Evolutionary conservation across 225 moss, liverwort and hornwort species (phyloP).

Genomic region (Pseudisothecium myosuroides): DNA sequence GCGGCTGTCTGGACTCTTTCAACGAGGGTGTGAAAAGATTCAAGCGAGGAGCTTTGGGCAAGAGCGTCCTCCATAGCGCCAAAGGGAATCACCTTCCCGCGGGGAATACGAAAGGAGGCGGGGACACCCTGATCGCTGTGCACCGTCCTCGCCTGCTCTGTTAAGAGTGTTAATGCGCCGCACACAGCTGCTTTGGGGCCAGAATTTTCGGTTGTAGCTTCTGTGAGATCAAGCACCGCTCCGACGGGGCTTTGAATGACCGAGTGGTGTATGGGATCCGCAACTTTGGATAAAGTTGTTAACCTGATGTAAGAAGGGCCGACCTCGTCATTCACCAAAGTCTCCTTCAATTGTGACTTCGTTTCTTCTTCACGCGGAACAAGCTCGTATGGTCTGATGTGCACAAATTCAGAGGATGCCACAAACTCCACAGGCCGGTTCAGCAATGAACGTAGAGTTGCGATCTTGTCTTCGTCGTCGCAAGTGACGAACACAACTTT

Average conservation of each 20-base stretch:
- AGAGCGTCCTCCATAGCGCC: slow-evolving; percentile 47
- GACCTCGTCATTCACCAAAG: slow-evolving; percentile 16
- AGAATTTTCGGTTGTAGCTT: slow-evolving; percentile 41
- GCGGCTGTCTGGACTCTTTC: slow-evolving; percentile 7
- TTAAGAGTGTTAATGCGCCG: slow-evolving; percentile 32
- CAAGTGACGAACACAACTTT: slow-evolving; percentile 71
- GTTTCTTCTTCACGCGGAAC: neutral
- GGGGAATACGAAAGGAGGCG: slow-evolving; percentile 21
- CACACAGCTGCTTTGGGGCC: slow-evolving; percentile 76
- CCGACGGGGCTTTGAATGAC: slow-evolving; percentile 30
- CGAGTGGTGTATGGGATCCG: slow-evolving; percentile 3
- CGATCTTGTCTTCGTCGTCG: slow-evolving; percentile 66
- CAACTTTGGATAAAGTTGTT: slow-evolving; percentile 3
- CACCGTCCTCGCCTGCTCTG: slow-evolving; percentile 3
- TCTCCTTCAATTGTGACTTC: slow-evolving; percentile 12
- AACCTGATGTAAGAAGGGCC: slow-evolving; percentile 12
- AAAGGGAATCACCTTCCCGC: slow-evolving; percentile 38
- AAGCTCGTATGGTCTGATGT: slow-evolving; percentile 33
- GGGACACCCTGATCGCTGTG: slow-evolving; percentile 16
- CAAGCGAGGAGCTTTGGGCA: neutral
- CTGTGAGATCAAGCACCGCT: slow-evolving; percentile 34
- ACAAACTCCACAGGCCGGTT: slow-evolving; percentile 51
- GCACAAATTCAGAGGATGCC: slow-evolving; percentile 63
- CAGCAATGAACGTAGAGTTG: slow-evolving; percentile 25
- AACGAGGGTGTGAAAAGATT: slow-evolving; percentile 3